A percentile compares a stretch with the other conserved stretches of the same genome.
These are phyloP conservation scores for Wickerhamomyces bisporus DNA, from an alignment of 805 yeast genomes.

Conservation along the genomic window DNA sequence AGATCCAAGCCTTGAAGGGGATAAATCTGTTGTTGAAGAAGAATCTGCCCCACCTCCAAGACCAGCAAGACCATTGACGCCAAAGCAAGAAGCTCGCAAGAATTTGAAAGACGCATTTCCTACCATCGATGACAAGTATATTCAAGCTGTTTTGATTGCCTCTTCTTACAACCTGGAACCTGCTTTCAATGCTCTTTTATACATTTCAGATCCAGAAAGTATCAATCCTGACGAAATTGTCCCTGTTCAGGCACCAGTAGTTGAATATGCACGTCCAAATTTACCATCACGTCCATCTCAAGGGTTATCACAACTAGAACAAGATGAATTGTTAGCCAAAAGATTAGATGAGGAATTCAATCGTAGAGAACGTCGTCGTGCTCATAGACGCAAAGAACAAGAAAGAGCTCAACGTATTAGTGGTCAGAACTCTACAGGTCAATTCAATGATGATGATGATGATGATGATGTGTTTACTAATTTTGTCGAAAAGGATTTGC, in stretches of 20 bases:
- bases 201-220: slow-evolving; percentile 65
- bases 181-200: slow-evolving; percentile 84
- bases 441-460: slow-evolving; percentile 28
- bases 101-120: slow-evolving; percentile 88
- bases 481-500: slow-evolving; percentile 49
- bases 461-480: slow-evolving; percentile 51
- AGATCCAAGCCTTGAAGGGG: too few relatives aligned
- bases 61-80: slow-evolving; percentile 61
- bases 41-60: slow-evolving; percentile 36
- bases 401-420: slow-evolving; percentile 15
- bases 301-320: slow-evolving; percentile 41
- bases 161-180: slow-evolving; percentile 75
- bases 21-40: slow-evolving; percentile 9
- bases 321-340: slow-evolving; percentile 83
- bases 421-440: not conserved
- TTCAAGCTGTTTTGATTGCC: slow-evolving; percentile 81
- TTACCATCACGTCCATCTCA: slow-evolving; percentile 25
- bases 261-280: not conserved
- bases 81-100: slow-evolving; percentile 45
- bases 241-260: slow-evolving; percentile 19
- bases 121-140: slow-evolving; percentile 57
- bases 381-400: slow-evolving; percentile 23
- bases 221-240: slow-evolving; percentile 39
- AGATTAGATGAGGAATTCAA: slow-evolving; percentile 64
- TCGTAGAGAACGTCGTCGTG: slow-evolving; percentile 22